phyloP scores from a whole-genome alignment of 495 filamentous ascomycete species.

The Hypomontagnella submonticulosa region DNA sequence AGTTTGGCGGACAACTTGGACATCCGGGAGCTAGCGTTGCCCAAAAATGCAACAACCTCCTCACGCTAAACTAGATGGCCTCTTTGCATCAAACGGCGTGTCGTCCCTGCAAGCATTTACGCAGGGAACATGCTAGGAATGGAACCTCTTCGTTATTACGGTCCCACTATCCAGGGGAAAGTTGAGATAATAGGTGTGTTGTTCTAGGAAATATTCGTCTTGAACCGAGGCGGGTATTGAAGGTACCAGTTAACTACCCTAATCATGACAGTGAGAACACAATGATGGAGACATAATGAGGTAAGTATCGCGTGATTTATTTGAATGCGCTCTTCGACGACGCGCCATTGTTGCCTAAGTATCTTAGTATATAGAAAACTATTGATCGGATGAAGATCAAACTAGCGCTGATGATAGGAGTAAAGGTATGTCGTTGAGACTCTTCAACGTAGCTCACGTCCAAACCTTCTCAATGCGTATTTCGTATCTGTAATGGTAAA shows the following conservation, averaged over 20 bases:
- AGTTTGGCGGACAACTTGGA: too few species aligned
- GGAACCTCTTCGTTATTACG: constrained; percentile 1
- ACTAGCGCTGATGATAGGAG: not conserved
- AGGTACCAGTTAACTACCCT: too few species aligned
- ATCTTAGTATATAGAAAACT: constrained; percentile 1
- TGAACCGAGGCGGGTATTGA: not conserved
- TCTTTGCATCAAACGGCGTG: constrained; percentile 11
- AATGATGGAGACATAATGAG: too few species aligned
- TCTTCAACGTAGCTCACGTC: not conserved
- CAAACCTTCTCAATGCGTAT: too few species aligned
- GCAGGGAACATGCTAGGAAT: constrained; percentile 12
- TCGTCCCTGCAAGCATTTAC: constrained; percentile 15
- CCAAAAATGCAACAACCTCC: constrained; percentile 19
- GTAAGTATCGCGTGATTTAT: too few species aligned
- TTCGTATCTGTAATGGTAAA: too few species aligned
- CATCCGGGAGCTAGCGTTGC: constrained; percentile 4
- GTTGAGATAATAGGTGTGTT: constrained; percentile 5
- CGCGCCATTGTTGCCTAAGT: not conserved
- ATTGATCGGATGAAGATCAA: constrained; percentile 1
- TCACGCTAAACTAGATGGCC: constrained; percentile 23
- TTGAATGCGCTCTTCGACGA: not conserved
- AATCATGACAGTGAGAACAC: too few species aligned
- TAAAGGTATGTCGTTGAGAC: not conserved
- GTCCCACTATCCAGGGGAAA: not conserved
- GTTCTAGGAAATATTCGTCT: not conserved